phyloP scores from a whole-genome alignment of 805 yeast genomes.

The Nakazawaea siamensis region DNA sequence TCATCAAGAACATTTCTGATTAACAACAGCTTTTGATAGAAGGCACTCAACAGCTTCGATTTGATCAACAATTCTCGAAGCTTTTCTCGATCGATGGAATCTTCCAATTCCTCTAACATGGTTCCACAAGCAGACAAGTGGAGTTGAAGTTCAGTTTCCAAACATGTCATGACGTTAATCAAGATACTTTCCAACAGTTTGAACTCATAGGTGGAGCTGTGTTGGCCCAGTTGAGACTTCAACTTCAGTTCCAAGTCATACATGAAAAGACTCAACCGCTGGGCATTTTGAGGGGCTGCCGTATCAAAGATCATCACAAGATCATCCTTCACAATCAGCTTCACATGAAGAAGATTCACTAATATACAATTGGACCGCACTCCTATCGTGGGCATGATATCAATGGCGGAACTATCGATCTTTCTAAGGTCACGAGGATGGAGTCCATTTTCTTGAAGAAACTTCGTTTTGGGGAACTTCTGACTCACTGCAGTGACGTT shows the following conservation, averaged over 20 bases:
- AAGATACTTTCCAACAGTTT: slow-evolving; percentile 77
- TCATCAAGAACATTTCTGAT: slow-evolving; percentile 81
- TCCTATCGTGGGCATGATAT: slow-evolving; percentile 84
- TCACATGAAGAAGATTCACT: slow-evolving; percentile 77
- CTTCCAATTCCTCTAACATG: slow-evolving; percentile 65
- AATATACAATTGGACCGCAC: slow-evolving; percentile 72
- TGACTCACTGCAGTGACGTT: slow-evolving; percentile 60
- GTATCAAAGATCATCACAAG: slow-evolving; percentile 81
- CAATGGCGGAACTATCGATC: slow-evolving; percentile 65
- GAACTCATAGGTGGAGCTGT: slow-evolving; percentile 52
- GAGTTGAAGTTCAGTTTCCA: slow-evolving; percentile 66
- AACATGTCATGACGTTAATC: slow-evolving; percentile 68
- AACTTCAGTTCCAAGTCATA: slow-evolving; percentile 78
- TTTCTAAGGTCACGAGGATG: slow-evolving; percentile 85
- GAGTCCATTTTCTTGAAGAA: slow-evolving; percentile 60
- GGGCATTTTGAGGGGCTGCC: slow-evolving; percentile 51
- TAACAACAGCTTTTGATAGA: slow-evolving; percentile 66
- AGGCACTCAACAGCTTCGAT: slow-evolving; percentile 63
- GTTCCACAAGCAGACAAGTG: slow-evolving; percentile 52
- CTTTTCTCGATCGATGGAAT: slow-evolving; percentile 68
- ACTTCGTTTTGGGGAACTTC: slow-evolving; percentile 64
- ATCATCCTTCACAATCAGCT: slow-evolving; percentile 80
- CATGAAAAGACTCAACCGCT: slow-evolving; percentile 66
- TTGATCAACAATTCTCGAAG: slow-evolving; percentile 65
- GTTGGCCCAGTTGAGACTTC: slow-evolving; percentile 22